Percentiles rank a stretch among this genome's conserved stretches.
phyloP scores from a whole-genome alignment of 2,329 filamentous ascomycete genomes.

The Arthrobotrys conoides region DNA sequence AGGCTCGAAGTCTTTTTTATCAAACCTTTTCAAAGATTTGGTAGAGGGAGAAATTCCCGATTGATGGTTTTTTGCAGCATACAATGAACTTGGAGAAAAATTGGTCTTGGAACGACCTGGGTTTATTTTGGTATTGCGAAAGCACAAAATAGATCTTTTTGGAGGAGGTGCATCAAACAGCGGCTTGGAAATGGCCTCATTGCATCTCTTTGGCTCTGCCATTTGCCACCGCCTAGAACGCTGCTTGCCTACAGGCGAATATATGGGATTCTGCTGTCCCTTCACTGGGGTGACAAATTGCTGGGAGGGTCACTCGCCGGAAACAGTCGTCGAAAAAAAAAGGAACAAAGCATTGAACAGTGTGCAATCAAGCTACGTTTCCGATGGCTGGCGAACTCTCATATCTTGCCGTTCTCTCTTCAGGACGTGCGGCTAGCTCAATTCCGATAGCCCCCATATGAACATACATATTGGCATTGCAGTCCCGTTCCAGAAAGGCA shows the following conservation, averaged over 20 bases:
- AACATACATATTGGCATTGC: slow-evolving; percentile 46
- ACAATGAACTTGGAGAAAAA: slow-evolving; percentile 18
- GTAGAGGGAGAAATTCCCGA: slow-evolving; percentile 41
- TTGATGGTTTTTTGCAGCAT: slow-evolving; percentile 36
- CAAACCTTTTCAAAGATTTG: slow-evolving; percentile 27
- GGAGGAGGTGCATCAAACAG: slow-evolving; percentile 33
- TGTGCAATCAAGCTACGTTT: slow-evolving; percentile 25
- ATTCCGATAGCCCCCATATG: slow-evolving; percentile 45
- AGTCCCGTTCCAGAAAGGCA: slow-evolving; percentile 57
- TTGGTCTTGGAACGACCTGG: slow-evolving; percentile 52
- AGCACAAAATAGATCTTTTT: slow-evolving; percentile 50
- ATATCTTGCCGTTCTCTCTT: slow-evolving; percentile 48
- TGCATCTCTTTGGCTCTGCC: slow-evolving; percentile 48
- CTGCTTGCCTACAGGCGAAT: slow-evolving; percentile 52
- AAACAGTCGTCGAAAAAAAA: slow-evolving; percentile 42
- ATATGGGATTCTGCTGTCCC: slow-evolving; percentile 50
- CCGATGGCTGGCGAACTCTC: slow-evolving; percentile 55
- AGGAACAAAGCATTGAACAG: slow-evolving; percentile 41
- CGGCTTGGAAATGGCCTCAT: slow-evolving; percentile 36
- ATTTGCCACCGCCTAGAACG: slow-evolving; percentile 46
- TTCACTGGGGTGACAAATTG: slow-evolving; percentile 54
- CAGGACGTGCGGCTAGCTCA: slow-evolving; percentile 40
- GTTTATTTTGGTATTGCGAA: slow-evolving; percentile 48
- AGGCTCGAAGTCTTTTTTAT: slow-evolving; percentile 45
- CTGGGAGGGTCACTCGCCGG: slow-evolving; percentile 59